A percentile compares a stretch with the other conserved stretches of the same genome.
Conservation (phyloP, 2,329 filamentous ascomycete species). For the Pyricularia pennisetigena region DNA sequence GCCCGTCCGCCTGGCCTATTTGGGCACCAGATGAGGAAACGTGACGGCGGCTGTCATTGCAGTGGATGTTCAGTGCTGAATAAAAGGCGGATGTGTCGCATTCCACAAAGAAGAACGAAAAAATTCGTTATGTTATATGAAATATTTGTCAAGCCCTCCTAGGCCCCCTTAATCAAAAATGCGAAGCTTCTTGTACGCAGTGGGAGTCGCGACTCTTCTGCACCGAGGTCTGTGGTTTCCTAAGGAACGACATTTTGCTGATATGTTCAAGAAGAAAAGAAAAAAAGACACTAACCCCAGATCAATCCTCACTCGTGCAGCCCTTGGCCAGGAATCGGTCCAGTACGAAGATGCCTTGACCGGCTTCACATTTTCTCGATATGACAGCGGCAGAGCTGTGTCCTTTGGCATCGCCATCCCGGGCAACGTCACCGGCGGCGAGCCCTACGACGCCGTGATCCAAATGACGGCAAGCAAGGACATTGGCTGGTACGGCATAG, state of each 20-base stretch:
- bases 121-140: background rate
- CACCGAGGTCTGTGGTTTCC: conserved; percentile 3
- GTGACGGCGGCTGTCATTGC: background rate
- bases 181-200: conserved; percentile 6
- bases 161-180: conserved; percentile 1
- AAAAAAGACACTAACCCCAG: conserved; percentile 6
- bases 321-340: conserved; percentile 21
- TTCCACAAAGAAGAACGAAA: background rate
- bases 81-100: background rate
- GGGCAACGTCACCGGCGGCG: conserved; percentile 16
- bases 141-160: background rate
- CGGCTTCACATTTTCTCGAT: conserved; percentile 32
- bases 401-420: conserved; percentile 25
- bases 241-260: background rate
- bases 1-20: background rate
- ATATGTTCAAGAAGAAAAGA: too few species aligned
- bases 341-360: conserved; percentile 24
- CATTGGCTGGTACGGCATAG: conserved; percentile 36
- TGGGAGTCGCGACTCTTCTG: conserved; percentile 7
- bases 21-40: background rate
- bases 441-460: conserved; percentile 20
- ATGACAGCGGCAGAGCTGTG: conserved; percentile 26
- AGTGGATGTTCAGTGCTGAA: background rate
- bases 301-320: conserved; percentile 8
- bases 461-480: conserved; percentile 31